phyloP scores from a whole-genome alignment of 78 protist species.

The Chrysochromulina tobinii region DNA sequence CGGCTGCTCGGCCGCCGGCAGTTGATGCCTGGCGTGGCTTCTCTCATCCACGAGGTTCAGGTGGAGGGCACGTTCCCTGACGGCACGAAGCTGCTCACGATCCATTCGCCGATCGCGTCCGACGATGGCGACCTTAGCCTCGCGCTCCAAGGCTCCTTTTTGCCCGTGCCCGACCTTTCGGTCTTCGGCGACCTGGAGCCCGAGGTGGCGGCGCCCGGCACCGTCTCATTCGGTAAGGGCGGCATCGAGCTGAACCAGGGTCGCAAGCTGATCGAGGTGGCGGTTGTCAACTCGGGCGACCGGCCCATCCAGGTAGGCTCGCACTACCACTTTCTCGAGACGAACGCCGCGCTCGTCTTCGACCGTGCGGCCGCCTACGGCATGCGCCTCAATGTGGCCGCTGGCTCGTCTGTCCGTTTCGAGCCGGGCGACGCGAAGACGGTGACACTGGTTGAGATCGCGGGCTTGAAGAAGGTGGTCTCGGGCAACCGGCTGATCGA shows the following conservation, averaged over 20 bases:
- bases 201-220: background rate
- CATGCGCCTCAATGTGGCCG: slow-evolving; percentile 32
- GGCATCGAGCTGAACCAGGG: slow-evolving; percentile 29
- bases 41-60: slow-evolving; percentile 5
- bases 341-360: slow-evolving; percentile 27
- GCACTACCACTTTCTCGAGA: slow-evolving; percentile 53
- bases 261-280: slow-evolving; percentile 3
- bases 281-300: slow-evolving; percentile 35
- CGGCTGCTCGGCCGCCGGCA: slow-evolving; percentile 4
- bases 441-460: slow-evolving; percentile 15
- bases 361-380: slow-evolving; percentile 33
- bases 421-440: slow-evolving; percentile 53
- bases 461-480: background rate
- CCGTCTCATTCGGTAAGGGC: background rate
- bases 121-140: slow-evolving; percentile 33
- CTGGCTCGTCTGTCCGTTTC: slow-evolving; percentile 48
- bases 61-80: slow-evolving; percentile 51
- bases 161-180: slow-evolving; percentile 26
- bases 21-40: slow-evolving; percentile 12
- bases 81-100: slow-evolving; percentile 51
- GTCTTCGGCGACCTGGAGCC: background rate
- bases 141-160: slow-evolving; percentile 44
- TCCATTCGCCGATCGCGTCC: background rate
- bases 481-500: slow-evolving; percentile 2
- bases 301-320: slow-evolving; percentile 54